Base-by-base conservation (phyloP, 805 yeast genomes). In the Metschnikowia corniflorae region DNA sequence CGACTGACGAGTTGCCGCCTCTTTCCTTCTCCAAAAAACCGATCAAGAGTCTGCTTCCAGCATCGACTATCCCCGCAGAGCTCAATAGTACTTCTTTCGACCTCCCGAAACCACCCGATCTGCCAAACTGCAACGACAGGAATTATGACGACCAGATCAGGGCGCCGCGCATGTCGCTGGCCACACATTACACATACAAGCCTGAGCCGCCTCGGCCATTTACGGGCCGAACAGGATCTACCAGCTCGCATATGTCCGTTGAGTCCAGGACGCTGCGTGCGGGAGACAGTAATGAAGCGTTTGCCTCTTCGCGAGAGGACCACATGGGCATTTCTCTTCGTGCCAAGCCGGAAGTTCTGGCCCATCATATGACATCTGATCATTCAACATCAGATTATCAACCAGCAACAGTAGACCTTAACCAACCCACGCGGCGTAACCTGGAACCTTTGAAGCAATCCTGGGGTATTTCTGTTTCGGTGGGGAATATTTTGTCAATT, bases 61-160 rank as follows among this genome's bases (percentile, higher is more conserved):
- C 42, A 10, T 39, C 46, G 26, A 40, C 43, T 8, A 40, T 47
- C 14, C 40, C 50, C 3, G 26, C 40, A 6, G 31, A 36, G 12
- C 26, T 44, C 23, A 9, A 36, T n/a, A 12, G 19, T 7, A 26
- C 35, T 14, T 24, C 37, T 14, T 36, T 39, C 17, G 22, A 16
- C 8, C 33, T 22, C 12, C 15, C 31, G 10, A 25, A 27, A n/a
- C 46, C 43, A 4, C 16, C 26, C 12, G 33, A 36, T 27, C 46
- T 31, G 38, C 51, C 51, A 19, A 38, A 33, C 14, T 37, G 40
- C 29, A 47, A 47, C 30, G 45, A 47, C 33, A 46, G 68, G 41
- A 67, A 74, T 50, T 74, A 73, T 44, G 75, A 74, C 45, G 77
- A 74, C 41, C 74, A 73, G 47, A 75, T 75, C 32, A 53, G 80